These are phyloP conservation scores for Pelargonium nanum DNA, from an alignment of 345 rosid genomes.

Conservation along the genomic window DNA sequence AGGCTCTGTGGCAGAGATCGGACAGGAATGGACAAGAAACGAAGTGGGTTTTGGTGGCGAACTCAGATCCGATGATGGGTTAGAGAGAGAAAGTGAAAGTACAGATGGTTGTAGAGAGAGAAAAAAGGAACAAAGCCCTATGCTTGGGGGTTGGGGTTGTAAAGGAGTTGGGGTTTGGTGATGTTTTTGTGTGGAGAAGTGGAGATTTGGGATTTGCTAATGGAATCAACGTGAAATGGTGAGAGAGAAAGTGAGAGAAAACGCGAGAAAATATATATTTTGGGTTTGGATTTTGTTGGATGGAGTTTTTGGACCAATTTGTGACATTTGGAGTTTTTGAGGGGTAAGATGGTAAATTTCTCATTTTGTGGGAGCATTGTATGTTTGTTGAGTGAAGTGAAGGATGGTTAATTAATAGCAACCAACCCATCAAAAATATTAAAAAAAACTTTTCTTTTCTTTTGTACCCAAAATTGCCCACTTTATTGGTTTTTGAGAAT, in stretches of 20 bases:
- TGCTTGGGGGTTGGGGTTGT: not conserved
- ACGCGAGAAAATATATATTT: too few species aligned
- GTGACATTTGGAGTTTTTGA: not conserved
- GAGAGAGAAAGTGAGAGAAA: not conserved
- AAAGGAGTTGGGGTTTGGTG: conserved; percentile 9
- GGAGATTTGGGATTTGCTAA: not conserved
- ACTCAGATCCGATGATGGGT: conserved; percentile 13
- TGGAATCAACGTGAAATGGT: not conserved
- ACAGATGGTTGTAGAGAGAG: not conserved
- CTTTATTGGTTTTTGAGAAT: too few species aligned
- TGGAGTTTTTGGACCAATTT: too few species aligned
- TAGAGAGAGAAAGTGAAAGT: not conserved
- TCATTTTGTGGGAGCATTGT: too few species aligned
- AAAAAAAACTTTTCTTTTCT: too few species aligned
- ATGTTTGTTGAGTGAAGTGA: too few species aligned
- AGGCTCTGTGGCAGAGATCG: not conserved
- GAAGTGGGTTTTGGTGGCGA: not conserved
- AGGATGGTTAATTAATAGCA: too few species aligned
- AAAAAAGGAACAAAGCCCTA: conserved; percentile 3
- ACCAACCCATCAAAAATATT: too few species aligned
- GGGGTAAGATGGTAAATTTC: not conserved
- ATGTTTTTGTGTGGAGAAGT: conserved; percentile 2
- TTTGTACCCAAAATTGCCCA: too few species aligned
- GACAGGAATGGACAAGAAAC: not conserved
- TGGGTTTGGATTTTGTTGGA: too few species aligned